Evolutionary conservation across 2,329 filamentous ascomycete species (phyloP).

Genomic region (Verticillium longisporum): DNA sequence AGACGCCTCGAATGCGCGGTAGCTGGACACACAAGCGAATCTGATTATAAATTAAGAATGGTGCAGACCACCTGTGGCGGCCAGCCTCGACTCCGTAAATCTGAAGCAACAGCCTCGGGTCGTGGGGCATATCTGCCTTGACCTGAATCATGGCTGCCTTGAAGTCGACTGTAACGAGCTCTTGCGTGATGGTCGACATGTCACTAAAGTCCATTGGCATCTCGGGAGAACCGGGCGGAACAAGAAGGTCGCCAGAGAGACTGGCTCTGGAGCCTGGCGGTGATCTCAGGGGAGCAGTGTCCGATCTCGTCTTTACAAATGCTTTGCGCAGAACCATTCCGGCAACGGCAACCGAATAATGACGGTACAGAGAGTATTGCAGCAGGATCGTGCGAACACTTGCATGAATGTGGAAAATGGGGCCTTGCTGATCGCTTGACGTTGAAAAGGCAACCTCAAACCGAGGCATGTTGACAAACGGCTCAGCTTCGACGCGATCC

Average conservation of each 20-base stretch:
- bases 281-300: conserved; percentile 18
- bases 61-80: conserved; percentile 79
- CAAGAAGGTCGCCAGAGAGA: conserved; percentile 23
- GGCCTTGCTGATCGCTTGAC: conserved; percentile 77
- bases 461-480: conserved; percentile 78
- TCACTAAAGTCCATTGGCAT: conserved; percentile 23
- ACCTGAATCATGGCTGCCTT: conserved; percentile 77
- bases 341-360: conserved; percentile 84
- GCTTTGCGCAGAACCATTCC: conserved; percentile 66
- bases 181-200: conserved; percentile 32
- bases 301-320: conserved; percentile 48
- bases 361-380: conserved; percentile 88
- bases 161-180: conserved; percentile 76
- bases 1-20: conserved; percentile 73
- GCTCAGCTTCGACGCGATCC: conserved; percentile 76
- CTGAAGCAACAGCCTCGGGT: conserved; percentile 89
- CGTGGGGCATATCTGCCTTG: conserved; percentile 80
- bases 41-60: conserved; percentile 71
- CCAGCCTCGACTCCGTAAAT: conserved; percentile 77
- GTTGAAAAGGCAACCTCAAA: conserved; percentile 86
- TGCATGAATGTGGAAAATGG: conserved; percentile 80
- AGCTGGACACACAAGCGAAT: conserved; percentile 82
- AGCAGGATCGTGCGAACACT: conserved; percentile 71
- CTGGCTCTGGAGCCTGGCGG: conserved; percentile 15
- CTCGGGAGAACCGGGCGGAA: conserved; percentile 27